Evolutionary conservation across 2,329 filamentous ascomycete species (phyloP).

Genomic region (Penicillium sp.): DNA sequence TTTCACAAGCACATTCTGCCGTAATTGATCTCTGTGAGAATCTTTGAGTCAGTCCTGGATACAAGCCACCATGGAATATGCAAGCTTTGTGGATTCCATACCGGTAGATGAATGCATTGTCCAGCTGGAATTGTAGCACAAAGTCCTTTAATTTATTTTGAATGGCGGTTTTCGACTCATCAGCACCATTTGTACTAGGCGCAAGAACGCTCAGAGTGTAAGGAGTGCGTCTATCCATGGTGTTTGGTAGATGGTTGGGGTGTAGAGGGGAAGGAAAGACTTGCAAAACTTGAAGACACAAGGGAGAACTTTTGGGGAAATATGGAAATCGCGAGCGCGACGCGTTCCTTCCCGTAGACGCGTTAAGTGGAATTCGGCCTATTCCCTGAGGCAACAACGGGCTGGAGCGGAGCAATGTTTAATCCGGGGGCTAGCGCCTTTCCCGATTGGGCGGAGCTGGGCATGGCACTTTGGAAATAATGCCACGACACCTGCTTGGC

Average conservation of each 20-base stretch:
- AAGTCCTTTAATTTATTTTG: slow-evolving; percentile 84
- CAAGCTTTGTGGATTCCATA: slow-evolving; percentile 39
- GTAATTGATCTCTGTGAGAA: slow-evolving; percentile 75
- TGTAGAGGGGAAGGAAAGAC: slow-evolving; percentile 16
- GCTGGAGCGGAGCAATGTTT: background rate
- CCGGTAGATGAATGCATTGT: slow-evolving; percentile 95
- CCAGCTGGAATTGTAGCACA: slow-evolving; percentile 87
- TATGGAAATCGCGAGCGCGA: slow-evolving; percentile 5
- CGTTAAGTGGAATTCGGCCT: slow-evolving; percentile 41
- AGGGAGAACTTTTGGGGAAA: slow-evolving; percentile 28
- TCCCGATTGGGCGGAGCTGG: slow-evolving; percentile 28
- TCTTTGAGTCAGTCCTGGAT: slow-evolving; percentile 1
- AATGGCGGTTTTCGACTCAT: slow-evolving; percentile 69
- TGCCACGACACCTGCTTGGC: background rate
- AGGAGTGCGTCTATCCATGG: slow-evolving; percentile 84
- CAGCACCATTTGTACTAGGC: slow-evolving; percentile 62
- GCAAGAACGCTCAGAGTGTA: slow-evolving; percentile 82
- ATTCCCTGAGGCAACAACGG: slow-evolving; percentile 2
- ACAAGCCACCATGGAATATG: background rate
- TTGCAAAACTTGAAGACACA: slow-evolving; percentile 7
- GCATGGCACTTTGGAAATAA: slow-evolving; percentile 16
- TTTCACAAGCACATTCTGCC: slow-evolving; percentile 90
- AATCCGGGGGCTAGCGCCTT: slow-evolving; percentile 18
- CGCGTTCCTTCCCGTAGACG: slow-evolving; percentile 18
- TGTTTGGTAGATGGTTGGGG: slow-evolving; percentile 14